Evolutionary conservation across 2,329 filamentous ascomycete species (phyloP).

Genomic region (Xylariaceae sp.): DNA sequence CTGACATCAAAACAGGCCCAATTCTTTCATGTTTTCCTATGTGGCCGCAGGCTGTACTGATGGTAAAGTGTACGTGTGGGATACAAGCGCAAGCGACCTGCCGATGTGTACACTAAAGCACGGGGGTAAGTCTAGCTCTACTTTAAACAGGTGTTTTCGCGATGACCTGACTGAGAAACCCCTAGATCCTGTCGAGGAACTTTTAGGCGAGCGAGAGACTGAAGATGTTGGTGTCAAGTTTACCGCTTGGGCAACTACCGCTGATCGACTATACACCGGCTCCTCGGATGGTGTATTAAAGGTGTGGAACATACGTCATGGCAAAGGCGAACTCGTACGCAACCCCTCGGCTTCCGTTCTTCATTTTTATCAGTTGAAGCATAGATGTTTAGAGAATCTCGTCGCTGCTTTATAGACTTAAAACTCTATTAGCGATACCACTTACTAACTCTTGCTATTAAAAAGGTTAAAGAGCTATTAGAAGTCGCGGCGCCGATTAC

Average conservation of each 20-base stretch:
- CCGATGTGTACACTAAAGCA: constrained; percentile 57
- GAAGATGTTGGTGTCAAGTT: constrained; percentile 65
- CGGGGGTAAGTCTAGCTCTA: constrained; percentile 42
- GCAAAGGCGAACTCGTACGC: constrained; percentile 42
- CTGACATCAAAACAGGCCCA: constrained; percentile 41
- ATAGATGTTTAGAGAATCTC: no score
- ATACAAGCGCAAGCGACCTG: constrained; percentile 53
- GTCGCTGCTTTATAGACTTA: no score
- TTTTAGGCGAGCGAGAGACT: constrained; percentile 45
- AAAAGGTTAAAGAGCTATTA: constrained; percentile 43
- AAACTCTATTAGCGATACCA: no score
- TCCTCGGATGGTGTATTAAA: constrained; percentile 62
- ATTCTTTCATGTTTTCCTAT: constrained; percentile 49
- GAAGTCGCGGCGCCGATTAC: constrained; percentile 56
- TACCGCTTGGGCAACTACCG: constrained; percentile 56
- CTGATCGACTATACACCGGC: constrained; percentile 60
- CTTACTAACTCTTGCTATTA: no score
- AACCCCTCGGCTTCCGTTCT: no score
- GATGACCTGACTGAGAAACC: constrained; percentile 3
- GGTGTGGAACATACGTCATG: constrained; percentile 57
- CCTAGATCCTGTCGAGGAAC: constrained; percentile 33
- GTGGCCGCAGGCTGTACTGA: constrained; percentile 62
- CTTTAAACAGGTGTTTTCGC: constrained; percentile 14
- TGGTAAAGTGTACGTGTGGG: constrained; percentile 62
- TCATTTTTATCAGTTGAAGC: no score